A percentile compares a stretch with the other conserved stretches of the same genome.
Evolutionary conservation across 306 rosid genomes (phyloP).

Genomic region (Cercis canadensis): DNA sequence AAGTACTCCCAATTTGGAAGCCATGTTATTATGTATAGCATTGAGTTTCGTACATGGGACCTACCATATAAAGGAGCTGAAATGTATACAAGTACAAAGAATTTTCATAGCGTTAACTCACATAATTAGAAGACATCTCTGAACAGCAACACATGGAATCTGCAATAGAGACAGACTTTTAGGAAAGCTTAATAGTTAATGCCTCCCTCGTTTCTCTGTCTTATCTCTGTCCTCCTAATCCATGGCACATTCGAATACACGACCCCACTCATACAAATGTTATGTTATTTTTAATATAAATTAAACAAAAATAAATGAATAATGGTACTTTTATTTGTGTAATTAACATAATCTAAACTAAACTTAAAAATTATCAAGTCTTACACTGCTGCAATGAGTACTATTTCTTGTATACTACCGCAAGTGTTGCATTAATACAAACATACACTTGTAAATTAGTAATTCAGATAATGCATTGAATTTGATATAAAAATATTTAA

Average conservation of each 20-base stretch:
- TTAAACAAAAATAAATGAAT: not conserved
- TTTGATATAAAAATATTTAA: too few relatives aligned
- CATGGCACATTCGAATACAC: conserved; percentile 17
- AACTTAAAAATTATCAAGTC: not conserved
- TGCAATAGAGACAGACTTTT: conserved; percentile 44
- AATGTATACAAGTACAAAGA: conserved; percentile 30
- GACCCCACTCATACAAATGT: not conserved
- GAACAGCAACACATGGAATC: conserved; percentile 45
- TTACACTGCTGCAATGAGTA: too few relatives aligned
- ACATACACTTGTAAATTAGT: too few relatives aligned
- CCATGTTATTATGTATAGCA: conserved; percentile 33
- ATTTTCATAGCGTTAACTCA: conserved; percentile 19
- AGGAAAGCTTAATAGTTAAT: conserved; percentile 6
- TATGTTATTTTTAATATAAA: not conserved
- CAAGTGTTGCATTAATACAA: too few relatives aligned
- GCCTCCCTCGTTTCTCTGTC: conserved; percentile 14
- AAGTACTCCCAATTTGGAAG: conserved; percentile 13
- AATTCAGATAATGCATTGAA: too few relatives aligned
- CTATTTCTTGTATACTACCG: too few relatives aligned
- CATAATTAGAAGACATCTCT: conserved; percentile 25
- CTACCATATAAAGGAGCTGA: conserved; percentile 26
- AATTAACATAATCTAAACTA: too few relatives aligned
- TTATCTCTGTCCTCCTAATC: conserved; percentile 31
- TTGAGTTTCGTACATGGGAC: conserved; percentile 30
- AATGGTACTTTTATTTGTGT: too few relatives aligned